Evolutionary conservation across 2,329 filamentous ascomycete species (phyloP).

Genomic region (Phialemonium atrogriseum): DNA sequence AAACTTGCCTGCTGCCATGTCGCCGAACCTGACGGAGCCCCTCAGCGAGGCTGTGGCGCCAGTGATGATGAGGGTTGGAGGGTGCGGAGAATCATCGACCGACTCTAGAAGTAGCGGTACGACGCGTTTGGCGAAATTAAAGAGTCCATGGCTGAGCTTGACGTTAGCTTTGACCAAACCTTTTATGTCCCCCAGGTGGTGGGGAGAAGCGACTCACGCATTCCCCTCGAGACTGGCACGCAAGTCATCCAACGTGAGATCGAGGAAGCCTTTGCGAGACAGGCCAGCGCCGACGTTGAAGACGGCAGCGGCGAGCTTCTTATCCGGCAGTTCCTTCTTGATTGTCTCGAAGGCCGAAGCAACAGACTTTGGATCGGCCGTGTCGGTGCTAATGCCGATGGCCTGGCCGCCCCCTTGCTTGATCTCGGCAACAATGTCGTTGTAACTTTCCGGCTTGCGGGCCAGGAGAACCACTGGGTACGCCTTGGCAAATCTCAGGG

Average conservation of each 20-base stretch:
- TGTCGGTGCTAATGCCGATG: conserved; percentile 61
- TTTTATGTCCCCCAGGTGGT: background rate
- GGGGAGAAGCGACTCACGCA: conserved; percentile 30
- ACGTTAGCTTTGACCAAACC: no score
- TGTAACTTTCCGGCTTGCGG: conserved; percentile 56
- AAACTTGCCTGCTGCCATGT: conserved; percentile 75
- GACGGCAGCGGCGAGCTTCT: conserved; percentile 54
- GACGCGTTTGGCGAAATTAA: conserved; percentile 64
- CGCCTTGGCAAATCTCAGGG: conserved; percentile 49
- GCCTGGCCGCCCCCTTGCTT: conserved; percentile 58
- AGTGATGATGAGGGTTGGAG: conserved; percentile 76
- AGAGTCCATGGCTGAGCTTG: conserved; percentile 53
- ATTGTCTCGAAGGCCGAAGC: conserved; percentile 55
- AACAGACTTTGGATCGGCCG: conserved; percentile 42
- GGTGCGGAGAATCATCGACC: conserved; percentile 46
- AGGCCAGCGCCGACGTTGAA: conserved; percentile 58
- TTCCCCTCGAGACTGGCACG: conserved; percentile 35
- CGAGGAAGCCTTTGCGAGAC: conserved; percentile 48
- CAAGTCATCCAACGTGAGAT: conserved; percentile 42
- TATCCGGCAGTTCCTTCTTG: conserved; percentile 45
- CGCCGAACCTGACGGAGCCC: conserved; percentile 58
- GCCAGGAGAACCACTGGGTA: conserved; percentile 73
- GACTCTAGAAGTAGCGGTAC: conserved; percentile 64
- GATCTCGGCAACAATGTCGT: conserved; percentile 61
- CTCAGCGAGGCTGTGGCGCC: conserved; percentile 76